phyloP scores from a whole-genome alignment of 2,329 filamentous ascomycete species.

The Hypocrella siamensis region DNA sequence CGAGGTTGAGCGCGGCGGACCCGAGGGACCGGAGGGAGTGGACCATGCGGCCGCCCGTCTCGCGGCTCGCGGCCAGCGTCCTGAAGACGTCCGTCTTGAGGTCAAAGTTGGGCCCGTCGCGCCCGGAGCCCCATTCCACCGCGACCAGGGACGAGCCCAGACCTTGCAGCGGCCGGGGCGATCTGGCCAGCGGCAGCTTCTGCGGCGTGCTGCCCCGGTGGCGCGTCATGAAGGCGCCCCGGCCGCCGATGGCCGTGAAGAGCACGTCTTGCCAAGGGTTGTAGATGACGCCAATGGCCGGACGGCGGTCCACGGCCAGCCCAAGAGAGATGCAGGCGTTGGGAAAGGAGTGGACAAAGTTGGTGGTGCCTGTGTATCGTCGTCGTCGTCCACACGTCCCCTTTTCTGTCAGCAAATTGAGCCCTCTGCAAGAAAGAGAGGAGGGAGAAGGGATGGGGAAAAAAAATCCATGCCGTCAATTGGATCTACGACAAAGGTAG shows the following conservation, averaged over 20 bases:
- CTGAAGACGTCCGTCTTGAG: slow-evolving; percentile 53
- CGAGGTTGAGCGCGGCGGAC: slow-evolving; percentile 61
- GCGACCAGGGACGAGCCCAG: slow-evolving; percentile 51
- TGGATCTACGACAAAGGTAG: slow-evolving; percentile 69
- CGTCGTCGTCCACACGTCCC: not conserved
- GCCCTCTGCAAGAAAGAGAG: not conserved
- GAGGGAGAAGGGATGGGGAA: not conserved
- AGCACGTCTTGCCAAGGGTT: slow-evolving; percentile 59
- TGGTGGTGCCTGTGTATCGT: slow-evolving; percentile 38
- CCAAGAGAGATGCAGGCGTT: slow-evolving; percentile 65
- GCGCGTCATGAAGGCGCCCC: slow-evolving; percentile 45
- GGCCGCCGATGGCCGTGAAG: slow-evolving; percentile 52
- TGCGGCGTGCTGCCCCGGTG: slow-evolving; percentile 21
- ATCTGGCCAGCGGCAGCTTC: slow-evolving; percentile 23
- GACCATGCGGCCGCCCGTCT: slow-evolving; percentile 58
- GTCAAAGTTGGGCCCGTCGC: slow-evolving; percentile 54
- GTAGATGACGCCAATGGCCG: slow-evolving; percentile 61
- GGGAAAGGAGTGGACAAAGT: slow-evolving; percentile 66
- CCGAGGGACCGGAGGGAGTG: slow-evolving; percentile 58
- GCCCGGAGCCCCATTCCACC: slow-evolving; percentile 58
- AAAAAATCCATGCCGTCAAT: slow-evolving; percentile 44
- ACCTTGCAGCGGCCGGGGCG: slow-evolving; percentile 39
- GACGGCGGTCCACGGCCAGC: slow-evolving; percentile 44
- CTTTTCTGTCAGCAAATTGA: no score
- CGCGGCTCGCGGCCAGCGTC: slow-evolving; percentile 39